Evolutionary conservation across 1,284 basidiomycete genomes (phyloP).

Genomic region (Fomitopsis pinicola): DNA sequence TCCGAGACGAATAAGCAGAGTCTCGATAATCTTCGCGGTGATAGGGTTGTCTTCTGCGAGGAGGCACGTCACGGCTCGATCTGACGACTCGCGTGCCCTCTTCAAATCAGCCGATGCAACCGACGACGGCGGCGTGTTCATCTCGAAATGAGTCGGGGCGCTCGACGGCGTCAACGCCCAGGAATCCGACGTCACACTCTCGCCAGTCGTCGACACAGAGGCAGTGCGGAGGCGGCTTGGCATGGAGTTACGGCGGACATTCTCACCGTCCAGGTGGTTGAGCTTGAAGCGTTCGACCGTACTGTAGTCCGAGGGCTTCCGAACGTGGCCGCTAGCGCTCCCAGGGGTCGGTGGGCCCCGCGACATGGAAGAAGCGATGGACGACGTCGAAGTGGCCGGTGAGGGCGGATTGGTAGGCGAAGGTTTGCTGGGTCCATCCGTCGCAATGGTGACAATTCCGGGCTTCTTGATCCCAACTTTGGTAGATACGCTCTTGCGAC

Average conservation of each 20-base stretch:
- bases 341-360: constrained; percentile 74
- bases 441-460: constrained; percentile 68
- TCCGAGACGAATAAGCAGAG: constrained; percentile 85
- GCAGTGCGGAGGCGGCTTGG: constrained; percentile 85
- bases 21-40: constrained; percentile 94
- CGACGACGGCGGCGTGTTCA: constrained; percentile 67
- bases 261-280: constrained; percentile 68
- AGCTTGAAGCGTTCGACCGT: constrained; percentile 84
- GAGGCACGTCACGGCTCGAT: constrained; percentile 84
- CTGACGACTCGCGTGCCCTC: constrained; percentile 64
- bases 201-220: constrained; percentile 76
- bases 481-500: constrained; percentile 71
- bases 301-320: constrained; percentile 83
- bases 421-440: constrained; percentile 49
- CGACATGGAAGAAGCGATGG: constrained; percentile 88
- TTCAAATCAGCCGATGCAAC: constrained; percentile 74
- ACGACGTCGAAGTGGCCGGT: constrained; percentile 90
- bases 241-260: constrained; percentile 77
- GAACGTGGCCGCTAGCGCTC: constrained; percentile 54
- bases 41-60: constrained; percentile 98
- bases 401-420: constrained; percentile 73
- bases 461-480: constrained; percentile 64
- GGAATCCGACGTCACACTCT: constrained; percentile 71
- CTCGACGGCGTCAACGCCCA: constrained; percentile 62
- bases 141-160: constrained; percentile 46